Percentiles rank a stretch among this genome's conserved stretches.
These are phyloP conservation scores for Phylloporus rhodoxanthus DNA, from an alignment of 768 basidiomycete species.

Conservation along the genomic window DNA sequence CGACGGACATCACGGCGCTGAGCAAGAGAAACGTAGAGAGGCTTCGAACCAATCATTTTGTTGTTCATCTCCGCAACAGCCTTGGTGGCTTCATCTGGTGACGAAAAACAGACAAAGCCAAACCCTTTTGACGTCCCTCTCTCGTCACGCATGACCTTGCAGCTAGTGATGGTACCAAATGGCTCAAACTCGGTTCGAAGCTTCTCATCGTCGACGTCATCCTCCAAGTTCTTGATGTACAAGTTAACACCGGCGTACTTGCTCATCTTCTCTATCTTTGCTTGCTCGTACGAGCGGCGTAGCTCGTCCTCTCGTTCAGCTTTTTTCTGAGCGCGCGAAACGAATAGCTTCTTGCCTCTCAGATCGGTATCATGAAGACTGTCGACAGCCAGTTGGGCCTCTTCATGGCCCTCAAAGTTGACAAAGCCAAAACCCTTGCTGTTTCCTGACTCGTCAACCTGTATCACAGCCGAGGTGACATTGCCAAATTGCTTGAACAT, in stretches of 20 bases:
- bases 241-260: conserved; percentile 99
- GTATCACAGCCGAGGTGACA: conserved; percentile 86
- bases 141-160: conserved; percentile 99
- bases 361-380: conserved; percentile 78
- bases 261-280: conserved; percentile 94
- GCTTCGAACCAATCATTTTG: conserved; percentile 98
- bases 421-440: conserved; percentile 99
- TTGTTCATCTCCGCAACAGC: conserved; percentile 99
- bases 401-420: conserved; percentile 91
- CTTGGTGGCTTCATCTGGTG: conserved; percentile 98
- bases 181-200: conserved; percentile 94
- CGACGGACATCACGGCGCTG: conserved; percentile 97
- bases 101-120: conserved; percentile 98
- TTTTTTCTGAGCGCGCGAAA: conserved; percentile 97
- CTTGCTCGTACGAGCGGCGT: conserved; percentile 87
- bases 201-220: conserved; percentile 96
- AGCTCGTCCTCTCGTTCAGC: conserved; percentile 96
- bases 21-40: conserved; percentile 96
- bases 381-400: conserved; percentile 87
- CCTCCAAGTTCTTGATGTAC: conserved; percentile 99
- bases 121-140: conserved; percentile 92
- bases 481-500: conserved; percentile 74
- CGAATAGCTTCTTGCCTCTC: conserved; percentile 87
- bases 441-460: conserved; percentile 80
- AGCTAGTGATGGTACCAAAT: conserved; percentile 95